Evolutionary conservation across 345 rosid genomes (phyloP).

Genomic region (Lumnitzera littorea): DNA sequence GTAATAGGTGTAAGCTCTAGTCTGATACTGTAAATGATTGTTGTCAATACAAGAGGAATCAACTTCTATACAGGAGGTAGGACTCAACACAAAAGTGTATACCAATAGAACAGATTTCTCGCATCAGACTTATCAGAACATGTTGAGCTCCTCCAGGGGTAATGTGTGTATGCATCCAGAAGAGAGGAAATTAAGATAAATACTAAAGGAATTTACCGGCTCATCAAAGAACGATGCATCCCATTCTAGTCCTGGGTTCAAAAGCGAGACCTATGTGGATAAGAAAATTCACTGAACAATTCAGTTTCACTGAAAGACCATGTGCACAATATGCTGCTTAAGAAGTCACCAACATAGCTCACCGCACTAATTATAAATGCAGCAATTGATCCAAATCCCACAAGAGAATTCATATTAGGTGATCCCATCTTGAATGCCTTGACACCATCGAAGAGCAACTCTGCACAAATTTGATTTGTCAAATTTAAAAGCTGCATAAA

Average conservation of each 20-base stretch:
- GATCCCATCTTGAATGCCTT: slow-evolving; percentile 76
- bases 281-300: slow-evolving; percentile 10
- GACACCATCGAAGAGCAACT: slow-evolving; percentile 74
- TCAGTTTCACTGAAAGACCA: not conserved
- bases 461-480: slow-evolving; percentile 28
- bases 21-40: not conserved
- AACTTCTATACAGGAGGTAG: no score
- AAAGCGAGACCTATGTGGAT: slow-evolving; percentile 54
- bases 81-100: no score
- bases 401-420: slow-evolving; percentile 94
- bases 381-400: slow-evolving; percentile 80
- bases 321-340: slow-evolving; percentile 5
- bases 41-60: not conserved
- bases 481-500: not conserved
- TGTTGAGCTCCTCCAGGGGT: not conserved
- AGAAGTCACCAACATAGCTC: slow-evolving; percentile 16
- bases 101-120: no score
- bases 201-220: slow-evolving; percentile 52
- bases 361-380: slow-evolving; percentile 84
- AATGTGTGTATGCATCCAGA: no score
- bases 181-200: not conserved
- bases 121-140: not conserved
- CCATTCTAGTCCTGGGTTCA: slow-evolving; percentile 83
- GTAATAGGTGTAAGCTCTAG: not conserved
- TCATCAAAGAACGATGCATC: slow-evolving; percentile 94